Conservation (phyloP, 2,329 filamentous ascomycete genomes). For the Fusarium nygamai region DNA sequence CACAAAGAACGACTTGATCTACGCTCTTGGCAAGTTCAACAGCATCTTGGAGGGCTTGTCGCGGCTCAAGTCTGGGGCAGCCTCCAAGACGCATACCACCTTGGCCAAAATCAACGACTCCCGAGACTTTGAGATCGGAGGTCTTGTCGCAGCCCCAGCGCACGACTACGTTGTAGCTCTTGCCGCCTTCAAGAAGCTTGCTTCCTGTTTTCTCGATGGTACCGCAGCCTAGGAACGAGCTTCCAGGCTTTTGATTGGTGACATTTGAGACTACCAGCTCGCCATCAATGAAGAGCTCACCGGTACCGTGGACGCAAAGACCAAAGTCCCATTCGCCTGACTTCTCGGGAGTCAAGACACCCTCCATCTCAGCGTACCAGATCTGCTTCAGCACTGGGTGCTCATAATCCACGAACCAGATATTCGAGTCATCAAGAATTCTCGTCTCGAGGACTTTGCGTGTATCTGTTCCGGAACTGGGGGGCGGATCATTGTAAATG, state of each 20-base stretch:
- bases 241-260: not conserved
- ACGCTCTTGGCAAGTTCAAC: not conserved
- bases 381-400: not conserved
- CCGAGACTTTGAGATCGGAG: not conserved
- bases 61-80: not conserved
- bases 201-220: not conserved
- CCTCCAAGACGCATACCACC: not conserved
- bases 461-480: rapidly evolving
- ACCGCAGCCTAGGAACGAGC: not conserved
- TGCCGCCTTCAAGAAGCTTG: rapidly evolving
- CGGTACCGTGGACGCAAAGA: not conserved
- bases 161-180: not conserved
- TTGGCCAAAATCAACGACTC: not conserved
- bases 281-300: not conserved
- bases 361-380: not conserved
- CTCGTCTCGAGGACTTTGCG: not conserved
- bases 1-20: not conserved
- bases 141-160: conserved; percentile 5
- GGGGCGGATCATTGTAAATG: not conserved
- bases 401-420: not conserved
- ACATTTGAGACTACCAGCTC: not conserved
- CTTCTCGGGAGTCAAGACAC: not conserved
- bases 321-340: conserved; percentile 5
- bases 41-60: not conserved
- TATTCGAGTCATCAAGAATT: not conserved